These are phyloP conservation scores for Vigna nakashimae DNA, from an alignment of 306 rosid species.

Conservation along the genomic window DNA sequence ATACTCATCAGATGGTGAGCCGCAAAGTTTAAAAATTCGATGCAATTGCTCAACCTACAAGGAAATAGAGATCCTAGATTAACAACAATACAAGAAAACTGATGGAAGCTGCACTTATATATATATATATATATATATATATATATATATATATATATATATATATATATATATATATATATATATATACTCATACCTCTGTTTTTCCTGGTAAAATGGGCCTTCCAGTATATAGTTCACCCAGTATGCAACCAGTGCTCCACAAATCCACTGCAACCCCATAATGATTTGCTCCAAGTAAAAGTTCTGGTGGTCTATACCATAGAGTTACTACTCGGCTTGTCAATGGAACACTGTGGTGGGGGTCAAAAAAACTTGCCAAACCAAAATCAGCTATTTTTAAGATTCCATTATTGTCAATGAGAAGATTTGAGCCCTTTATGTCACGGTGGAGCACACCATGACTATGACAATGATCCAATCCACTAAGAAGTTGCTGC, in stretches of 20 bases:
- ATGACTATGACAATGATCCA: constrained; percentile 85
- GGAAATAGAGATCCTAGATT: constrained; percentile 33
- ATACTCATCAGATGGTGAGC: constrained; percentile 94
- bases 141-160: too few species aligned
- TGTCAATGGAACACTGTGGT: constrained; percentile 71
- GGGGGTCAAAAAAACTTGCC: constrained; percentile 83
- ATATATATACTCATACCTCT: constrained; percentile 61
- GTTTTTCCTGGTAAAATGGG: constrained; percentile 99
- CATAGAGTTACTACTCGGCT: constrained; percentile 97
- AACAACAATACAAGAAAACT: constrained; percentile 10
- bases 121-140: background rate
- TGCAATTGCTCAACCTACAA: constrained; percentile 96
- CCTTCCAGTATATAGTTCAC: constrained; percentile 87
- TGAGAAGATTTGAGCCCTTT: constrained; percentile 97
- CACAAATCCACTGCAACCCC: constrained; percentile 97
- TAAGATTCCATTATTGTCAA: constrained; percentile 78
- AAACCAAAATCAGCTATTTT: constrained; percentile 98
- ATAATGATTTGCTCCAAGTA: constrained; percentile 93
- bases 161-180: too few species aligned
- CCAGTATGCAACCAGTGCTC: constrained; percentile 98
- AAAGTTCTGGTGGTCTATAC: constrained; percentile 98
- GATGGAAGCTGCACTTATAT: constrained; percentile 8
- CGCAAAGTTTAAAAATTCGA: constrained; percentile 96
- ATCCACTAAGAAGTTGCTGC: constrained; percentile 93
- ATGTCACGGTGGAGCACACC: constrained; percentile 97